Conservation (phyloP, 257 asterid genomes). For the Paulownia fortunei region DNA sequence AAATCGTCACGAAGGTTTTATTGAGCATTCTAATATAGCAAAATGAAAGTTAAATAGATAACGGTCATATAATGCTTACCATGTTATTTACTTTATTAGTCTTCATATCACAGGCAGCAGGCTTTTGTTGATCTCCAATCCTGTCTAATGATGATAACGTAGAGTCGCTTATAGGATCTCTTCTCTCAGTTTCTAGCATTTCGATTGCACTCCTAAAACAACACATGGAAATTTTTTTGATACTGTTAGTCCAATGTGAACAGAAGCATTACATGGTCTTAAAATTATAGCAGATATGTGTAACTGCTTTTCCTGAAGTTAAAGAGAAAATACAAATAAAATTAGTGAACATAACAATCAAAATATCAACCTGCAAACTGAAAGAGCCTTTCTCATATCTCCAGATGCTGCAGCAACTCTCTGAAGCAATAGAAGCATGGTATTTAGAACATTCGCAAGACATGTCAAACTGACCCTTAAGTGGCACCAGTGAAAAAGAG, state of each 20-base stretch:
- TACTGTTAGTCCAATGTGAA: slow-evolving; percentile 24
- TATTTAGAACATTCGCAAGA: slow-evolving; percentile 31
- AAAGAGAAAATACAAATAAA: slow-evolving; percentile 19
- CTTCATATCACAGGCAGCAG: slow-evolving; percentile 39
- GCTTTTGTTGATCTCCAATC: slow-evolving; percentile 45
- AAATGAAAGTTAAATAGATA: slow-evolving; percentile 6
- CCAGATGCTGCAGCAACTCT: slow-evolving; percentile 96
- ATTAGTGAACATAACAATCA: slow-evolving; percentile 11
- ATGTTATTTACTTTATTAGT: slow-evolving; percentile 45
- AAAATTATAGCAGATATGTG: not conserved
- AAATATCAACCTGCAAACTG: slow-evolving; percentile 80
- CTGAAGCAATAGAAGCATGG: slow-evolving; percentile 49
- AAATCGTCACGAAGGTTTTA: not conserved
- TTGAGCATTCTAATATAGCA: slow-evolving; percentile 1
- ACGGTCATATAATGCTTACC: slow-evolving; percentile 45
- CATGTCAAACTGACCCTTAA: slow-evolving; percentile 19
- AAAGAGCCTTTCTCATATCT: slow-evolving; percentile 94
- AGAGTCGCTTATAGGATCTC: slow-evolving; percentile 44
- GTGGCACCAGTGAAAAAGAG: slow-evolving; percentile 9
- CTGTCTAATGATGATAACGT: slow-evolving; percentile 40
- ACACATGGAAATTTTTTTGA: slow-evolving; percentile 3
- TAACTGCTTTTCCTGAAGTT: not conserved
- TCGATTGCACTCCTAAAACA: slow-evolving; percentile 84
- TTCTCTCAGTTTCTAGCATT: slow-evolving; percentile 74
- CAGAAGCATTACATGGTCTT: slow-evolving; percentile 7